phyloP scores from a whole-genome alignment of 192 early-diverging fungal species.

The Backusella westeae region DNA sequence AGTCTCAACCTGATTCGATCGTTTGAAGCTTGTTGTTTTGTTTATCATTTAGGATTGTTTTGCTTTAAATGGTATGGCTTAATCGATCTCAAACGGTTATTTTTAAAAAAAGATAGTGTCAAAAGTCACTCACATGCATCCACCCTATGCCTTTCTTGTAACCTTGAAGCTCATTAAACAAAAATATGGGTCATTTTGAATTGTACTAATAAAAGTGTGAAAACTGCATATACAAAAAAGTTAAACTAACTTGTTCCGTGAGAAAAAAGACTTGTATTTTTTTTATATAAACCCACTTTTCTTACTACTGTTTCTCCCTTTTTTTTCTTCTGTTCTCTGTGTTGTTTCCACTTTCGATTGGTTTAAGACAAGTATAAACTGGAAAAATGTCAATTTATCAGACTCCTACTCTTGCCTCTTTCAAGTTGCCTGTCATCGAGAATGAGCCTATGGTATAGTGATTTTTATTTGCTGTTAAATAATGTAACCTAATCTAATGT shows the following conservation, averaged over 20 bases:
- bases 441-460: conserved; percentile 83
- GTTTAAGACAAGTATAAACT: neutral
- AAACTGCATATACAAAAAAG: neutral
- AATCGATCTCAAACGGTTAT: neutral
- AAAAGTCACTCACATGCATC: neutral
- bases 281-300: neutral
- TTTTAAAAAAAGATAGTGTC: neutral
- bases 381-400: neutral
- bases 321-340: neutral
- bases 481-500: neutral
- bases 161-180: neutral
- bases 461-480: neutral
- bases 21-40: neutral
- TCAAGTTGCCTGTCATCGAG: conserved; percentile 75
- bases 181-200: neutral
- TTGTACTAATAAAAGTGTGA: neutral
- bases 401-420: conserved; percentile 67
- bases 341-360: neutral
- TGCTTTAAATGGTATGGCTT: neutral
- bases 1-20: neutral
- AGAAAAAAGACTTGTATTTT: neutral
- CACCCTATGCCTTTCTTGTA: neutral
- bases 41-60: neutral
- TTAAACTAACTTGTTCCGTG: neutral
- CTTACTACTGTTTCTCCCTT: neutral